Evolutionary conservation across 108 stramenopile genomes (phyloP), one percentile per base, ranked within the genome.

Genomic region (Epipyxis sp.): DNA sequence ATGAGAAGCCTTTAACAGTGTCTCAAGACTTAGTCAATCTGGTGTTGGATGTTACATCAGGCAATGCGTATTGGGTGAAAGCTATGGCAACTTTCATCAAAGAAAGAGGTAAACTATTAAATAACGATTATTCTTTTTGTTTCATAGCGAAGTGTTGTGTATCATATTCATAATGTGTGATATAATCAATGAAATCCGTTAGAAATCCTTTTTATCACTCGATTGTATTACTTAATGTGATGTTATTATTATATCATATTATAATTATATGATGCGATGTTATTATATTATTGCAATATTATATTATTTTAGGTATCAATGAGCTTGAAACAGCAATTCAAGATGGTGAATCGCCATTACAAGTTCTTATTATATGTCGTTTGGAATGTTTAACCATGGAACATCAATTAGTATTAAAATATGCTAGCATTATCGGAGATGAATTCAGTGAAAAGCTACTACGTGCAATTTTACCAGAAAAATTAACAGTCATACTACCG

Each of bases 21-120:
- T 65, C 61, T 16, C 10, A 65, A 10, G 25, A 25, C 10, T 10
- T 65, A 10, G 34, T 65, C 34, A 16, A 37, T 3, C 3, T 65
- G 61, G 61, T 65, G 30, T 32, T 65, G 61, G 61, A 65, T 25
- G 61, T 65, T 6, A 32, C 61, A 29, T 13, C 13, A 13, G 61
- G 61, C 25, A 65, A 65, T 37, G 13, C 61, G 6, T 65, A 13
- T 37, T 65, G 61, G 61, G 20, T 16, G 6, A 65, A 65, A 6
- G 61, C 61, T 32, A 65, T 65, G 6, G 61, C 61, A 37, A 13
- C 27, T 37, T 65, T 65, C 25, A 65, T 65, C 61, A 65, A 65
- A 25, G 61, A 65, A 13, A 29, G 61, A 35, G 61, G 61, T 13
- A 6, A 35, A n/a, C n/a, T n/a, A n/a, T n/a, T n/a, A n/a, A n/a